Evolutionary conservation across 2,329 filamentous ascomycete species (phyloP), one percentile per base, ranked within the genome.

Genomic region (Alternaria consortialis): DNA sequence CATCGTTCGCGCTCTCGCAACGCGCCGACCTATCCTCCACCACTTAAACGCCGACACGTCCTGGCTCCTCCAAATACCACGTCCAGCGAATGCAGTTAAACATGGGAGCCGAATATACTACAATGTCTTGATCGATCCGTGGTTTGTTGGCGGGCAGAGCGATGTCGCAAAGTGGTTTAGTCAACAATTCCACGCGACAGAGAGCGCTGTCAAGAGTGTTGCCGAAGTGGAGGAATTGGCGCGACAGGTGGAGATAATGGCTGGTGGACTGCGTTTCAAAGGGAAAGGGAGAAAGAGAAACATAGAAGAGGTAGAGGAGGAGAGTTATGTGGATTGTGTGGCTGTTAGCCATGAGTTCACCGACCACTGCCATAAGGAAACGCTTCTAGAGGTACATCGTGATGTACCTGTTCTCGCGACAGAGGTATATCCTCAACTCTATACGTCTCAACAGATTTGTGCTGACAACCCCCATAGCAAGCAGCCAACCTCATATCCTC

Each of bases 21-120:
- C 77, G 51, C 80, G 79, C 40, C 80, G 84, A 27, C 86, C 86
- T 1, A 71, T 90, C 40, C 81, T 91, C 8, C 85, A 86, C 53
- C 88, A 90, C 74, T 81, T 91, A 32, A 90, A 90, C 74, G 88
- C 85, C 66, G 88, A 91, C 77, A 89, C 87, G 5, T 87, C 85
- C 23, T 91, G 88, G 88, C 80, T 91, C 2, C 78, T 90, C n/a
- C 87, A 88, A 62, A 80, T 91, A 8, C 87, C 88, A 1, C 83
- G 84, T 44, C 87, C 86, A 5, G 68, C 77, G 0, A 75, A 77
- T 31, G 77, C 78, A 3, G 69, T 79, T 23, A 79, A 75, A 48
- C 80, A 81, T 40, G 77, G 77, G n/a, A 73, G 70, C 51, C 82
- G 84, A 17, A 78, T 80, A 17, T 88, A 86, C 67, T 90, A 85